These are phyloP conservation scores for Gnaphalium uliginosum DNA, from an alignment of 129 eudicot genomes.

Conservation along the genomic window DNA sequence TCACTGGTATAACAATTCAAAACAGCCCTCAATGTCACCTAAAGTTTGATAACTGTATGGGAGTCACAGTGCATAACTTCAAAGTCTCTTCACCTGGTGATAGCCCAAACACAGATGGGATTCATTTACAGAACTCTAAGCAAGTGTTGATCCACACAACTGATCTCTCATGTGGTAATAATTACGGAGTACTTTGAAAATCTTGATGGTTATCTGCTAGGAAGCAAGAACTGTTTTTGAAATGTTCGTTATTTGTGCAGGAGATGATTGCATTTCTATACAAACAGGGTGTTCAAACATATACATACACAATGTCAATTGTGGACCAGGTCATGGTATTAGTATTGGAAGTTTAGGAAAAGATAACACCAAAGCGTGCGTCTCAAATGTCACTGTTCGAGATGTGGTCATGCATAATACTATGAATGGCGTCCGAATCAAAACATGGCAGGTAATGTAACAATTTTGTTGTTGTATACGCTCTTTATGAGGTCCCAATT, in stretches of 20 bases:
- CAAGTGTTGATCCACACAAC: slow-evolving; percentile 77
- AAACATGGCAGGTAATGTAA: slow-evolving; percentile 90
- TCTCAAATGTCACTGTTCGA: slow-evolving; percentile 78
- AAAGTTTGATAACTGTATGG: slow-evolving; percentile 82
- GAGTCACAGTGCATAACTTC: slow-evolving; percentile 65
- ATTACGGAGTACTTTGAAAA: slow-evolving; percentile 13
- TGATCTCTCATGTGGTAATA: slow-evolving; percentile 73
- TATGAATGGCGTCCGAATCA: slow-evolving; percentile 87
- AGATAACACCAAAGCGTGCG: slow-evolving; percentile 87
- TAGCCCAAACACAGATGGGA: slow-evolving; percentile 96
- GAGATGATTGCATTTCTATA: slow-evolving; percentile 92
- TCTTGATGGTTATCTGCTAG: neutral
- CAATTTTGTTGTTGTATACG: neutral
- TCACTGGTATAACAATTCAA: slow-evolving; percentile 83
- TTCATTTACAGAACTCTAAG: slow-evolving; percentile 88
- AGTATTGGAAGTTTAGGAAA: slow-evolving; percentile 92
- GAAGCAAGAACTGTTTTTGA: neutral
- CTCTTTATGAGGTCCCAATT: neutral
- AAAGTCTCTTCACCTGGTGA: slow-evolving; percentile 75
- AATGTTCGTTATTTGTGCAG: slow-evolving; percentile 39
- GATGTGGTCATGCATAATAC: slow-evolving; percentile 73
- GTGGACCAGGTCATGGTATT: slow-evolving; percentile 98
- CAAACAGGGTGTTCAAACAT: slow-evolving; percentile 91
- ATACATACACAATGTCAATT: slow-evolving; percentile 71
- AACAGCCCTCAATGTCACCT: slow-evolving; percentile 93